Conservation (phyloP, 768 basidiomycete genomes). For the Symmetrospora coprosmae region DNA sequence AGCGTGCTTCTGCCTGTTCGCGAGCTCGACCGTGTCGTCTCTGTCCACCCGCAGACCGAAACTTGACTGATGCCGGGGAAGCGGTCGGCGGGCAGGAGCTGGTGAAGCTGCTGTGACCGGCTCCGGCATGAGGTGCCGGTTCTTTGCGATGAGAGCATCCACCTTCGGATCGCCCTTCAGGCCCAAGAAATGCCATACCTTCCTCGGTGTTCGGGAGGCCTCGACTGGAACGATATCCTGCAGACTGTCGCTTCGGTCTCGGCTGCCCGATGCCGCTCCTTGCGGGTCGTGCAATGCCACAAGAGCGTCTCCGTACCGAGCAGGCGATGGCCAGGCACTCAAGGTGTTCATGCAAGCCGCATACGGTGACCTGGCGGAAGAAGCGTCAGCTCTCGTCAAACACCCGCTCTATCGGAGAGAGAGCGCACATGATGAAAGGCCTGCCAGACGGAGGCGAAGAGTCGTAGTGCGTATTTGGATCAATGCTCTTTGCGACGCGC, state of each 20-base stretch:
- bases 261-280: not conserved
- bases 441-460: slow-evolving; percentile 21
- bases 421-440: slow-evolving; percentile 34
- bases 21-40: not conserved
- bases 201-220: slow-evolving; percentile 1
- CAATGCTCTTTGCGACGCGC: slow-evolving; percentile 26
- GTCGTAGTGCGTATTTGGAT: slow-evolving; percentile 28
- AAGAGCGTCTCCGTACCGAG: slow-evolving; percentile 7
- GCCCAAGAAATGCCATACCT: slow-evolving; percentile 30
- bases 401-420: too few species aligned
- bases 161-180: slow-evolving; percentile 15
- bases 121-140: slow-evolving; percentile 11
- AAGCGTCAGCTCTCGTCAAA: too few species aligned
- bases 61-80: not conserved
- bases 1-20: not conserved
- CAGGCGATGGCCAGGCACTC: slow-evolving; percentile 22
- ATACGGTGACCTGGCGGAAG: too few species aligned
- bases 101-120: not conserved
- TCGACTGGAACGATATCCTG: slow-evolving; percentile 26
- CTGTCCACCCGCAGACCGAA: not conserved
- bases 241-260: not conserved
- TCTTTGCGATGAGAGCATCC: not conserved
- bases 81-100: not conserved
- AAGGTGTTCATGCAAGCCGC: slow-evolving; percentile 30
- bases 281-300: not conserved